Conservation (phyloP, 305 asterid genomes). For the Ilex paraguariensis region DNA sequence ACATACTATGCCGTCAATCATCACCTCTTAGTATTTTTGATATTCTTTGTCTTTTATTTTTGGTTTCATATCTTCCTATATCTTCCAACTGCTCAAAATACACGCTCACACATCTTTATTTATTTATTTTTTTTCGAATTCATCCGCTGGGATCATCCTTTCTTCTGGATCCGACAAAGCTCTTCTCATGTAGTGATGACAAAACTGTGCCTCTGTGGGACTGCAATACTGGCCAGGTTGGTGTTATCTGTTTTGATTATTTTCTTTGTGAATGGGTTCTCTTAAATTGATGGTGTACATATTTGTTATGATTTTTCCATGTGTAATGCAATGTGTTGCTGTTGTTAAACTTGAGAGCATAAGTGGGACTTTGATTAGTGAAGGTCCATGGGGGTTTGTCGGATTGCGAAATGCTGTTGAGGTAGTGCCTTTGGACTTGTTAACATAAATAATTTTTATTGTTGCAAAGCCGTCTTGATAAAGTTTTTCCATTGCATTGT, state of each 20-base stretch:
- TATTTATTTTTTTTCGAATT: background rate
- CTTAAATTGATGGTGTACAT: background rate
- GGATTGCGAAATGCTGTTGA: too few species aligned
- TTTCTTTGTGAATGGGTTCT: background rate
- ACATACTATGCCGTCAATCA: too few species aligned
- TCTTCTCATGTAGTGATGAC: constrained; percentile 62
- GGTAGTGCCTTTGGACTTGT: too few species aligned
- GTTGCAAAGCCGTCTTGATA: too few species aligned
- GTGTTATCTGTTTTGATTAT: background rate
- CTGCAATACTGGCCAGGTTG: constrained; percentile 56
- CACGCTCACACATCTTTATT: constrained; percentile 2
- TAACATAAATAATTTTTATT: too few species aligned
- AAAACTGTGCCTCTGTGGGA: constrained; percentile 48
- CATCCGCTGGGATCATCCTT: background rate
- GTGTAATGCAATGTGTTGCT: constrained; percentile 31
- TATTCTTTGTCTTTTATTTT: too few species aligned
- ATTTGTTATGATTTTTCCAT: constrained; percentile 1
- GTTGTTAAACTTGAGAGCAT: too few species aligned
- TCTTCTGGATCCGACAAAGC: constrained; percentile 39
- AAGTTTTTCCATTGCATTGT: too few species aligned
- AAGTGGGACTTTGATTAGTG: too few species aligned
- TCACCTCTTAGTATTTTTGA: too few species aligned
- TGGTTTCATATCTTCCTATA: too few species aligned
- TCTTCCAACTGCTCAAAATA: background rate
- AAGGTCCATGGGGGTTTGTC: too few species aligned